Conservation (phyloP, 495 filamentous ascomycete genomes). For the Podospora pseudocomata region DNA sequence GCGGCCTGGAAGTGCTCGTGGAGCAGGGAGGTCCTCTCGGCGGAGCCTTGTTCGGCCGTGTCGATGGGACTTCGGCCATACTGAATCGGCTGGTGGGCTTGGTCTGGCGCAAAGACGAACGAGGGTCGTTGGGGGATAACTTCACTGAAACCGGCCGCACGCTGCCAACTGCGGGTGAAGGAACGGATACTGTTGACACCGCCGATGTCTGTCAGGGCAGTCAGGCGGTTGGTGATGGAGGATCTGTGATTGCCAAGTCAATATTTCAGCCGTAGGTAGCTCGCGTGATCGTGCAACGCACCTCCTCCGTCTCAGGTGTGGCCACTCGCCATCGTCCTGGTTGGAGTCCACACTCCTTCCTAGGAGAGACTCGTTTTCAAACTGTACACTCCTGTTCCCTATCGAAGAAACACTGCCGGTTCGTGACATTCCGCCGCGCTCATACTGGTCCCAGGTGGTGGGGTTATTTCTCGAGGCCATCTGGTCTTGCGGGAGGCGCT, state of each 20-base stretch:
- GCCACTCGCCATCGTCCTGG: slow-evolving; percentile 34
- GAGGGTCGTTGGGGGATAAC: slow-evolving; percentile 71
- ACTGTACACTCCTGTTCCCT: slow-evolving; percentile 33
- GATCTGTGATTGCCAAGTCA: slow-evolving; percentile 43
- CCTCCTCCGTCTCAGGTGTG: slow-evolving; percentile 39
- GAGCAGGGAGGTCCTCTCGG: slow-evolving; percentile 35
- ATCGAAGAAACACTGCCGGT: slow-evolving; percentile 38
- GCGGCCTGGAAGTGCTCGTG: slow-evolving; percentile 40
- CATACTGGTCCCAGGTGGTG: slow-evolving; percentile 53
- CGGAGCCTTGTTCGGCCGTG: slow-evolving; percentile 15
- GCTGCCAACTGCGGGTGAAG: slow-evolving; percentile 90
- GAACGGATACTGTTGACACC: slow-evolving; percentile 93
- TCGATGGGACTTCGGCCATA: slow-evolving; percentile 37
- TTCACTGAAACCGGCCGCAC: slow-evolving; percentile 84
- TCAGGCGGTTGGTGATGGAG: slow-evolving; percentile 70
- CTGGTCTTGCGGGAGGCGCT: background rate
- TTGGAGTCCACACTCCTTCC: slow-evolving; percentile 31
- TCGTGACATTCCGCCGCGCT: slow-evolving; percentile 32
- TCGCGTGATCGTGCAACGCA: slow-evolving; percentile 10
- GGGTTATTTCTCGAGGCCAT: slow-evolving; percentile 43
- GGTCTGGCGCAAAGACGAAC: slow-evolving; percentile 57
- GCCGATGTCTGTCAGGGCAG: slow-evolving; percentile 69
- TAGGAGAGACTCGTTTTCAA: slow-evolving; percentile 41
- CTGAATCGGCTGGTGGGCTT: slow-evolving; percentile 34
- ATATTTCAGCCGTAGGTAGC: slow-evolving; percentile 12